Evolutionary conservation across 768 basidiomycete species (phyloP), one percentile per base, ranked within the genome.

Genomic region (Suillus americanus): DNA sequence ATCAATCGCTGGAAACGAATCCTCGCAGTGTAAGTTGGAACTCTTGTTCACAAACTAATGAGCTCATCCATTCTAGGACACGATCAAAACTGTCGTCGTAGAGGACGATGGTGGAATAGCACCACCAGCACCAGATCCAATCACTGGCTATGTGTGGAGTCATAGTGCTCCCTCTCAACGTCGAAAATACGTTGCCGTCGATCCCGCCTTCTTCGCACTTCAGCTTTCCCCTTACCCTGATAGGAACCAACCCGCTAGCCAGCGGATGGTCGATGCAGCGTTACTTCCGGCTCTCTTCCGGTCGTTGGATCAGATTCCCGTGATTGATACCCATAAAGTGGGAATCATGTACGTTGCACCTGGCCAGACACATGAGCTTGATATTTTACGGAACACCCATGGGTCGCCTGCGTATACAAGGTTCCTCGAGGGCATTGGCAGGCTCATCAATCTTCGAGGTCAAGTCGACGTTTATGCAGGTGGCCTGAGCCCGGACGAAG

Each of bases 281-380:
- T 75, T 78, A 16, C 82, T 92, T 45, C 77, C 84, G 4, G 79
- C 82, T 33, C 86, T 89, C 65, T 79, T 95, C 67, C 80, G 83
- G 30, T 83, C 82, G 8, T 82, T 99, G 53, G 95, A 97, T 69
- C 81, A 85, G 50, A 90, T 92, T 48, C 96, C 95, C 0, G 95
- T 99, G 69, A 96, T 99, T 65, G 97, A 99, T 76, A 95, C 93
- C 0, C 94, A 99, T 77, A 97, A 97, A 76, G 90, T 99, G 41
- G 97, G 94, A 4, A 91, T 99, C 63, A 83, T 99, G 79, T 99
- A 99, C 70, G 97, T 95, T 53, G 96, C 91, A 0, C 93, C 94
- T 5, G 94, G 94, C 2, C 97, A 99, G 76, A 88, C 81, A 9
- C 78, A 86, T 43, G 97, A 99, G 74, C 75, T 78, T 20, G 94